Conservation (phyloP, 495 filamentous ascomycete species). For the Cetradonia linearis region DNA sequence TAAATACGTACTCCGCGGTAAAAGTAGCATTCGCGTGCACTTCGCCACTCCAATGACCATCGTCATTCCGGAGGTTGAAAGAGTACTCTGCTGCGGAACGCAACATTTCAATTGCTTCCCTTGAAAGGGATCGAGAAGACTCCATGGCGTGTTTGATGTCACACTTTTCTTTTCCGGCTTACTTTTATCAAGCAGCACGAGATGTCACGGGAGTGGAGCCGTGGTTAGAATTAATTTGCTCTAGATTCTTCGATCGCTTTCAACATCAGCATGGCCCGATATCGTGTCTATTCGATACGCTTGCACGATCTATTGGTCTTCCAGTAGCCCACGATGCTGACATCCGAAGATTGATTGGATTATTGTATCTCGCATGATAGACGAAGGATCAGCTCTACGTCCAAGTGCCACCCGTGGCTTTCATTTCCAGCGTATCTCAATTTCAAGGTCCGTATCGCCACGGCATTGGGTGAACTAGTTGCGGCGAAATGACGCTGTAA, state of each 20-base stretch:
- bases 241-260: neutral
- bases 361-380: neutral
- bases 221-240: neutral
- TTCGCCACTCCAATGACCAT: slow-evolving; percentile 36
- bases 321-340: neutral
- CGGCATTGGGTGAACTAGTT: neutral
- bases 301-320: neutral
- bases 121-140: neutral
- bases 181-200: neutral
- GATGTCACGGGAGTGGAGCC: neutral
- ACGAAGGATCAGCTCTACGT: neutral
- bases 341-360: neutral
- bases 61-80: neutral
- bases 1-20: slow-evolving; percentile 33
- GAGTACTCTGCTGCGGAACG: neutral
- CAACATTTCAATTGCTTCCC: neutral
- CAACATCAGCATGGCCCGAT: neutral
- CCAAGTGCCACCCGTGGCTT: neutral
- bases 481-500: neutral
- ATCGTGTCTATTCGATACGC: neutral
- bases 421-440: neutral
- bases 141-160: neutral
- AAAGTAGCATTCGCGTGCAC: slow-evolving; percentile 27
- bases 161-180: neutral
- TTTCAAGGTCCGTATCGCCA: neutral